Conservation (phyloP, 305 asterid genomes). For the Fraxinus platypoda region DNA sequence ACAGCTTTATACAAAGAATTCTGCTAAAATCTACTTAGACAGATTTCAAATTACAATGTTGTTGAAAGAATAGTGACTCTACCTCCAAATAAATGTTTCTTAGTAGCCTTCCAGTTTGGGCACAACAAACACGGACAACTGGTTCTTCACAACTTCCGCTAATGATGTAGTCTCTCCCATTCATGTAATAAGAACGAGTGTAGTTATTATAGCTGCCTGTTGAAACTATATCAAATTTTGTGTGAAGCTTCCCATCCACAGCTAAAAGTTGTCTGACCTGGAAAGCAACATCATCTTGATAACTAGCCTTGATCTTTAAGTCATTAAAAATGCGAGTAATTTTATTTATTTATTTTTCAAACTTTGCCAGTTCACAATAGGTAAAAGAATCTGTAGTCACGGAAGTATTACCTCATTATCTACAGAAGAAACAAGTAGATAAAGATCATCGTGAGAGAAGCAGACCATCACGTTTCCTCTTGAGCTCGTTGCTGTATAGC, state of each 20-base stretch:
- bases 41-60: background rate
- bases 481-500: constrained; percentile 65
- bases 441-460: constrained; percentile 83
- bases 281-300: background rate
- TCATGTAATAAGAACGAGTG: constrained; percentile 86
- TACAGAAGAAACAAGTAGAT: constrained; percentile 71
- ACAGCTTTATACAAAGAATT: background rate
- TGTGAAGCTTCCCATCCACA: constrained; percentile 69
- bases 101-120: constrained; percentile 70
- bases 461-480: constrained; percentile 88
- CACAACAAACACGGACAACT: constrained; percentile 65
- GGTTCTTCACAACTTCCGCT: constrained; percentile 83
- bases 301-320: background rate
- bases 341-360: background rate
- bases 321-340: background rate
- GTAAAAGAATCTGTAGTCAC: background rate
- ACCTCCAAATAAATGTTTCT: constrained; percentile 65
- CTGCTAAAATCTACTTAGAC: background rate
- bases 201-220: constrained; percentile 68
- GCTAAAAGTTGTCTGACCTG: constrained; percentile 77
- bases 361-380: background rate
- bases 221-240: constrained; percentile 63
- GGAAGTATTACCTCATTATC: constrained; percentile 73
- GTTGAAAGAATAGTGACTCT: background rate
- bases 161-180: constrained; percentile 66